Base-by-base conservation (phyloP, 2,329 filamentous ascomycete genomes). In the Teratosphaeria viscida region DNA sequence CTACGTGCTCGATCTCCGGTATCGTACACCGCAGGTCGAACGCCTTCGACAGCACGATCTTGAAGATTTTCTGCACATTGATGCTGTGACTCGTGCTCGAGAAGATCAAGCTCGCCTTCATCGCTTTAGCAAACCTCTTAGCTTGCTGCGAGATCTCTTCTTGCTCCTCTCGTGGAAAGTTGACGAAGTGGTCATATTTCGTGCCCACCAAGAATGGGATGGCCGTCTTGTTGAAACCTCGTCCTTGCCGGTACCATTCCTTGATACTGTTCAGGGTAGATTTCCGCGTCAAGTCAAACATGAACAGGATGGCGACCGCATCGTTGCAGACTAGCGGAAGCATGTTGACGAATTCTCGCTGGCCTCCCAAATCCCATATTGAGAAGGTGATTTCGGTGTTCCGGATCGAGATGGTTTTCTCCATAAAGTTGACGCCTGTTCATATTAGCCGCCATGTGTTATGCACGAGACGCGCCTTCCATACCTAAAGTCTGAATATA, bases 21-120 rank as follows among this genome's bases (percentile, higher is more conserved):
- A 99, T 97, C 34, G 94, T 99, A 80, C 94, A 99, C 75, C 96
- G 96, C 60, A 99, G 83, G 74, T 99, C 94, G 73, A 99, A 99
- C 1, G 94, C 94, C 77, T 99, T 99, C 64, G 92, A 96, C 27
- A 99, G 83, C 60, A 99, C 94, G 68, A 99, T 99, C 77, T 99
- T 99, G 84, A 99, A 99, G 72, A 99, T 99, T 92, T 97, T 99
- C 77, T 99, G 94, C 64, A 99, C 94, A 70, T 99, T 99, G 81
- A 99, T 99, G 75, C 92, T 96, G 78, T 99, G 94, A 74, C 92
- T 96, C 58, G 94, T 99, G 76, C 92, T 97, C 77, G 91, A 96
- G 76, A 99, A 99, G 71, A 99, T 97, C 70, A 99, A 81, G 69
- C 90, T 91, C 61, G 94, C 94, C 69, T 95, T 90, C 94, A 99